phyloP scores from a whole-genome alignment of 2,329 filamentous ascomycete species.

The Nigrograna mackinnonii region DNA sequence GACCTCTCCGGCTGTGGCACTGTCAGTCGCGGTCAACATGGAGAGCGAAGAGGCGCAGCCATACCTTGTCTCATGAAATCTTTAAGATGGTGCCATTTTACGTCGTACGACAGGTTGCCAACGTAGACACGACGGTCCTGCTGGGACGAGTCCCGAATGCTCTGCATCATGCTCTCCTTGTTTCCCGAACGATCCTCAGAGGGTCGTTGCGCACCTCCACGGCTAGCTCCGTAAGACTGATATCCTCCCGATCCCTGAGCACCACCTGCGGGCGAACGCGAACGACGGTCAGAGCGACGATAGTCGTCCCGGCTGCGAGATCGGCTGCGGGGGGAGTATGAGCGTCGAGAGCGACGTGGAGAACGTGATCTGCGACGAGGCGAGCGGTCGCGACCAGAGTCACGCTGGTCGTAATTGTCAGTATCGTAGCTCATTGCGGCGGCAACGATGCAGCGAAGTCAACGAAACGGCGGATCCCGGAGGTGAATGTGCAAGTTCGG shows the following conservation, averaged over 20 bases:
- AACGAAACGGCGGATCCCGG: slow-evolving; percentile 6
- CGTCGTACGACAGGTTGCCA: slow-evolving; percentile 98
- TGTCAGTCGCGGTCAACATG: slow-evolving; percentile 34
- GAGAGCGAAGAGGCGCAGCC: slow-evolving; percentile 36
- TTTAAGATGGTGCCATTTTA: slow-evolving; percentile 99
- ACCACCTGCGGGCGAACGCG: slow-evolving; percentile 84
- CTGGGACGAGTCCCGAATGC: slow-evolving; percentile 90
- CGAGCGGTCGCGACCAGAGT: slow-evolving; percentile 56
- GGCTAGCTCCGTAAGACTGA: slow-evolving; percentile 59
- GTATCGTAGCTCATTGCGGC: slow-evolving; percentile 39
- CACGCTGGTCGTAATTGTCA: slow-evolving; percentile 42
- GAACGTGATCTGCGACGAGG: slow-evolving; percentile 64
- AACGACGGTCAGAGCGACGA: slow-evolving; percentile 55
- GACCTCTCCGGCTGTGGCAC: slow-evolving; percentile 85
- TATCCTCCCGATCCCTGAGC: slow-evolving; percentile 71
- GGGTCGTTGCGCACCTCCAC: slow-evolving; percentile 57
- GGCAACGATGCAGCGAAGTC: slow-evolving; percentile 9
- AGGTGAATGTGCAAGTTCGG: slow-evolving; percentile 2
- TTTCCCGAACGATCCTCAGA: slow-evolving; percentile 82
- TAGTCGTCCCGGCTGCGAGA: slow-evolving; percentile 74
- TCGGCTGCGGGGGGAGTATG: slow-evolving; percentile 66
- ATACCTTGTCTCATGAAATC: slow-evolving; percentile 99
- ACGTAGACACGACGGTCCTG: slow-evolving; percentile 99
- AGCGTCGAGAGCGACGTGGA: slow-evolving; percentile 59
- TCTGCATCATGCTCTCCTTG: slow-evolving; percentile 96